phyloP scores from a whole-genome alignment of 495 filamentous ascomycete genomes.

The Penicillium samsonianum region DNA sequence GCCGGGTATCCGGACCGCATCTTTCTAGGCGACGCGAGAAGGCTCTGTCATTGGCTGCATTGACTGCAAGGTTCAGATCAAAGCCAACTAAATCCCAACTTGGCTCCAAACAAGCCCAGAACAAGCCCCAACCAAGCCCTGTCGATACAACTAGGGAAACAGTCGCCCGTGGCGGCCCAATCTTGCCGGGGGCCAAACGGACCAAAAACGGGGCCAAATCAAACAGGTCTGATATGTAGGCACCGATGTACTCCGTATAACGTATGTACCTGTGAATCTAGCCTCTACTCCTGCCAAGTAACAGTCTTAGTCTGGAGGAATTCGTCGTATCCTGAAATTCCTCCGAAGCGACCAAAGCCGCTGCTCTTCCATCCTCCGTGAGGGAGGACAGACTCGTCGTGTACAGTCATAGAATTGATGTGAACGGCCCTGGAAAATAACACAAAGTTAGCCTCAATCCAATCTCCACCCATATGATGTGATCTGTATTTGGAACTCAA shows the following conservation, averaged over 20 bases:
- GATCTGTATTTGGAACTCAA: background rate
- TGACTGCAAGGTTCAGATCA: background rate
- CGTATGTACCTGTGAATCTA: background rate
- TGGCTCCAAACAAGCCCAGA: conserved; percentile 3
- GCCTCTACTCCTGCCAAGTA: conserved; percentile 56
- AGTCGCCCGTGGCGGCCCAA: conserved; percentile 2
- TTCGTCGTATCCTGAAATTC: conserved; percentile 61
- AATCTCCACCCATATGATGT: background rate
- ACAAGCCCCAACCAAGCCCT: background rate
- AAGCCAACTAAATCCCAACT: background rate
- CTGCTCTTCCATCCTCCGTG: conserved; percentile 87
- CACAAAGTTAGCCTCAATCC: conserved; percentile 4
- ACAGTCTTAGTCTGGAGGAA: conserved; percentile 85
- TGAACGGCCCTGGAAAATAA: conserved; percentile 63
- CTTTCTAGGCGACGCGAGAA: background rate
- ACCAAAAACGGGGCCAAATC: background rate
- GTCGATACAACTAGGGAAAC: background rate
- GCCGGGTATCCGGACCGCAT: background rate
- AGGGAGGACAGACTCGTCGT: conserved; percentile 77
- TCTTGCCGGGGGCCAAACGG: background rate
- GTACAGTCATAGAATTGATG: conserved; percentile 82
- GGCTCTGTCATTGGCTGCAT: conserved; percentile 3
- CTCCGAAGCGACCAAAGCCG: conserved; percentile 75
- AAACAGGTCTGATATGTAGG: background rate
- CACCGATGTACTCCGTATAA: background rate